These are phyloP conservation scores for Oryza longistaminata DNA, from an alignment of 176 grass and related monocot species.

Conservation along the genomic window DNA sequence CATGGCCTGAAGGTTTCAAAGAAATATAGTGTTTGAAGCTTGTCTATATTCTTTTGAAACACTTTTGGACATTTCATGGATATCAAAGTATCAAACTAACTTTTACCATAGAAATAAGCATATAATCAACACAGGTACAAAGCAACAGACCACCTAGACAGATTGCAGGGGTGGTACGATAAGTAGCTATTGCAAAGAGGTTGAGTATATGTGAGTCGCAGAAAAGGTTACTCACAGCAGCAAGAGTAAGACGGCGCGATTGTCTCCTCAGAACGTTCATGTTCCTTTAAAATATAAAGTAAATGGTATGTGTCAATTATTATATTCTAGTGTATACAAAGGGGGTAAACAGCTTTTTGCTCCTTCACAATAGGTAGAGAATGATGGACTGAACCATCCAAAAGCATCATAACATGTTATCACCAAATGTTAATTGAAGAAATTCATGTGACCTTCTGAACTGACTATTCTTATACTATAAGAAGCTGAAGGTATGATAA, in stretches of 20 bases:
- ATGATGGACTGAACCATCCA: not conserved
- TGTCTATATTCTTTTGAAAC: conserved; percentile 1
- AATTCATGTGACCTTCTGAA: not conserved
- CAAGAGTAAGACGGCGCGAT: conserved; percentile 59
- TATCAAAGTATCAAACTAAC: not conserved
- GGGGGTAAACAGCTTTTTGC: not conserved
- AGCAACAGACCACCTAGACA: conserved; percentile 9
- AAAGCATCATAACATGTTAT: conserved; percentile 8
- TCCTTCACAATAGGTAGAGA: conserved; percentile 5
- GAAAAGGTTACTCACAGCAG: conserved; percentile 74
- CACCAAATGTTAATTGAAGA: not conserved
- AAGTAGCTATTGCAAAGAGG: conserved; percentile 27
- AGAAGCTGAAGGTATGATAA: conserved; percentile 12
- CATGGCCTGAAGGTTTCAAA: not conserved
- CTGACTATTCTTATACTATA: not conserved
- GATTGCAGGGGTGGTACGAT: conserved; percentile 12
- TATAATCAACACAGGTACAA: conserved; percentile 20
- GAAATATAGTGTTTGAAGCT: conserved; percentile 24
- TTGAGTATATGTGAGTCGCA: conserved; percentile 21
- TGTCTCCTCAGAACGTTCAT: conserved; percentile 82
- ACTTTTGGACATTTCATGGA: not conserved
- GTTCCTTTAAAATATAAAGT: conserved; percentile 63
- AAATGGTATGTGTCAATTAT: conserved; percentile 17
- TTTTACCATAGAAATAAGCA: conserved; percentile 2
- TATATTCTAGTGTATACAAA: not conserved